Evolutionary conservation across 352 stramenopile genomes (phyloP), one percentile per base, ranked within the genome.

Genomic region (Phytophthora lateralis): DNA sequence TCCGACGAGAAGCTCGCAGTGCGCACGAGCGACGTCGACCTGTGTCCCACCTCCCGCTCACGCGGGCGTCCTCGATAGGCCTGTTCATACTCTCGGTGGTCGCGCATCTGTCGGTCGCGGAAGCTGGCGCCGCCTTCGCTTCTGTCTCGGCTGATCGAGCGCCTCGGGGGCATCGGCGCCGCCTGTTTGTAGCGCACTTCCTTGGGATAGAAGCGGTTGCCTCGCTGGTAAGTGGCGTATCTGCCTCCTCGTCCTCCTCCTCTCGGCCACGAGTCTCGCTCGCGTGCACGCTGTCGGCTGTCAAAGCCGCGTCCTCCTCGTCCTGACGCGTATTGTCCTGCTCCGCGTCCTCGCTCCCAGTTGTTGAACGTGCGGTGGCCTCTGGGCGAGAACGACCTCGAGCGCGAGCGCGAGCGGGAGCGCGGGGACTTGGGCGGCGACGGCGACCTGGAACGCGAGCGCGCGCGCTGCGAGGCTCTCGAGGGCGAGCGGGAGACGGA

Each of bases 401-500:
- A 89, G 12, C 75, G 69, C 1, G 80, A 90, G 2, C 82, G 73
- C 1, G 79, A 87, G 9, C 72, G 63, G 10, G 61, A 90, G n/a
- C 80, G 72, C 26, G 64, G 60, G 1, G 60, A 73, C 30, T 63
- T 63, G 12, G 63, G 56, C 6, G 51, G 38, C 8, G 64, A 60
- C 14, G 42, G 39, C 17, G 66, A 74, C 30, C 70, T 59, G 9
- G 73, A 56, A 14, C 63, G 15, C 41, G 71, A 74, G 29, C 71
- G 58, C 64, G 64, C 49, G 52, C 49, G 53, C 9, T 69, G 67
- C 14, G 63, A 75, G 12, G 57, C 37, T 59, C 46, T 72, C 7
- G 78, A 88, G 0, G 64, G 73, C 6, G 80, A 91, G 9, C 80
- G 77, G 18, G 79, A 89, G 10, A 83, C 75, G 8, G 79, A 85